Evolutionary conservation across 140 eudicot genomes (phyloP).

Genomic region (Oenanthe javanica): DNA sequence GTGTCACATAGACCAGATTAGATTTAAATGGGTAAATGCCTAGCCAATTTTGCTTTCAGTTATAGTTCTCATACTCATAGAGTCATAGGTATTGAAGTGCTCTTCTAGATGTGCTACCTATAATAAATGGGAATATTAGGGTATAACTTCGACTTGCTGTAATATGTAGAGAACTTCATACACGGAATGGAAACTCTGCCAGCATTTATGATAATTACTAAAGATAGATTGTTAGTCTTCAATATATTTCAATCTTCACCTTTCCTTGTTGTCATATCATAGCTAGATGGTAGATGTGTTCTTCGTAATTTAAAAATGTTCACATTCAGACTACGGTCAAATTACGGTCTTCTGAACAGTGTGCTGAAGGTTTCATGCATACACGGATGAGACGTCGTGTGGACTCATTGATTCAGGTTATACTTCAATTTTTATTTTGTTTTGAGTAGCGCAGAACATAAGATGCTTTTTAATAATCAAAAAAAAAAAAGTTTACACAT

Average conservation of each 20-base stretch:
- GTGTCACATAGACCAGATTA: not conserved
- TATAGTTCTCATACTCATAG: not conserved
- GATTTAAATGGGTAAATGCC: not conserved
- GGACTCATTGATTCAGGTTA: slow-evolving; percentile 83
- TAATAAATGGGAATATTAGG: not conserved
- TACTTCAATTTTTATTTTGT: not conserved
- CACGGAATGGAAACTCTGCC: not conserved
- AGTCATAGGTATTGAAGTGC: not conserved
- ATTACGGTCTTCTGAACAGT: slow-evolving; percentile 34
- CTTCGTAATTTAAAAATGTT: not conserved
- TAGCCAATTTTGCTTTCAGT: not conserved
- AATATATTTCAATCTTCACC: not conserved
- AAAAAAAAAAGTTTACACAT: not conserved
- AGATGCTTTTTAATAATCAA: not conserved
- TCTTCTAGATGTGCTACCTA: not conserved
- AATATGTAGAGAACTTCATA: not conserved
- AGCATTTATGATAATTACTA: not conserved
- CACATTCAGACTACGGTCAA: not conserved
- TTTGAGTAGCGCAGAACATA: not conserved
- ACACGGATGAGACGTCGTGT: slow-evolving; percentile 97
- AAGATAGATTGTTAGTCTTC: no score
- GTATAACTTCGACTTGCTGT: not conserved
- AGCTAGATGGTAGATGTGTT: not conserved
- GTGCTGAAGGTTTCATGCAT: slow-evolving; percentile 95
- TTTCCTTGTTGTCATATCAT: not conserved